Evolutionary conservation across 208 protist genomes (phyloP), one percentile per base, ranked within the genome.

Genomic region (Leptomonas pyrrhocoris): DNA sequence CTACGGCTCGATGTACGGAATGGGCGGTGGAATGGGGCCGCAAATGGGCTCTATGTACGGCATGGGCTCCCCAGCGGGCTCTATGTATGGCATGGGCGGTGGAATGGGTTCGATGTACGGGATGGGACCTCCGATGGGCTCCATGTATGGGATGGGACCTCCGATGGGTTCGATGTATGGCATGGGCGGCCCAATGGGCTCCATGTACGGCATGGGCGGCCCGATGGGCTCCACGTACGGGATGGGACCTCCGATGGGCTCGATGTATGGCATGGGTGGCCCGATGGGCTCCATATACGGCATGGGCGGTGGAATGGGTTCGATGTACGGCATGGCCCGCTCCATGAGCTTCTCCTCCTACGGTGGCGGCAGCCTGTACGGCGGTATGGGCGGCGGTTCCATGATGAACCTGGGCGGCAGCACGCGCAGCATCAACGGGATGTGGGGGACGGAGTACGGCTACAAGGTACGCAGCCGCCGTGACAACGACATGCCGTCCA

Each of bases 231-330:
- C 58, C 21, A 70, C 73, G 65, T 80, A 80, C 42, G 80, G 75
- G 50, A 74, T 64, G 67, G 57, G 57, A 25, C 60, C 57, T 3
- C 57, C 45, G 63, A 62, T 69, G 62, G 54, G 51, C 18, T 72
- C 72, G 0, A 58, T 77, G 55, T 77, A 77, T 23, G 71, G 71
- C 56, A 66, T 50, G 53, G 42, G 42, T 36, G 27, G 27, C 1
- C 45, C 31, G 57, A 63, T 63, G 56, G 74, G 77, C 19, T 68
- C 50, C 67, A 86, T 86, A 76, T 85, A 86, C 51, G 81, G 81
- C 45, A 79, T 70, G 77, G 64, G 68, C 2, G 73, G 69, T 19
- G 1, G 5, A 9, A 76, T 73, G 68, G 53, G 74, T 13, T 56
- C 55, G 31, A 80, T 84, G 69, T 77, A 78, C 66, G 80, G 77